Conservation (phyloP, 148 eudicot genomes). For the Dianthus caryophyllus region DNA sequence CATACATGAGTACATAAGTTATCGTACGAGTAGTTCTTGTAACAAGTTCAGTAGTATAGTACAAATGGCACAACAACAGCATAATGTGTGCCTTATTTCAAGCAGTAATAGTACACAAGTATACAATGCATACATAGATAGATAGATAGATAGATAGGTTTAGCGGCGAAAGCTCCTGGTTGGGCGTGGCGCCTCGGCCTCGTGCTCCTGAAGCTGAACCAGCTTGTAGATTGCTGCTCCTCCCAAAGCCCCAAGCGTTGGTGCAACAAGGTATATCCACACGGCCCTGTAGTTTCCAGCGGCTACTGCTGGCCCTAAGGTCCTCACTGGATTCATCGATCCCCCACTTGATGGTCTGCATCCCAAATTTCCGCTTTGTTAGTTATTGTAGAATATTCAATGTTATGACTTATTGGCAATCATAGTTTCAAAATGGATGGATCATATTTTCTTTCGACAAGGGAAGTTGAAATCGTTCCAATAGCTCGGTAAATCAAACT, state of each 20-base stretch:
- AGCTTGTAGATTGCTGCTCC: constrained; percentile 80
- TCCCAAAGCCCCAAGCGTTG: constrained; percentile 72
- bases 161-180: constrained; percentile 87
- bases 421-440: background rate
- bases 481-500: background rate
- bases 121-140: background rate
- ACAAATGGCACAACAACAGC: background rate
- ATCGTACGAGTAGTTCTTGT: constrained; percentile 2
- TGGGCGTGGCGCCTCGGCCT: constrained; percentile 54
- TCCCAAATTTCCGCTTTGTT: background rate
- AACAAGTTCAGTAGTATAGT: constrained; percentile 1
- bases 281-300: constrained; percentile 77
- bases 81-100: constrained; percentile 12
- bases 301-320: constrained; percentile 92
- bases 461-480: background rate
- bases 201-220: constrained; percentile 70
- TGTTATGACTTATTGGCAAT: background rate
- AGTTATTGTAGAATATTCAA: background rate
- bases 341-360: constrained; percentile 83
- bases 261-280: constrained; percentile 89
- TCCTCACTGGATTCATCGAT: constrained; percentile 93
- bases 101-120: background rate
- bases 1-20: too few species aligned
- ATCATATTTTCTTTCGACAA: too few species aligned
- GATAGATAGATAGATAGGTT: constrained; percentile 20